Evolutionary conservation across 2,329 filamentous ascomycete species (phyloP).

Genomic region (Xenosphaeropsis pyriputrescens): DNA sequence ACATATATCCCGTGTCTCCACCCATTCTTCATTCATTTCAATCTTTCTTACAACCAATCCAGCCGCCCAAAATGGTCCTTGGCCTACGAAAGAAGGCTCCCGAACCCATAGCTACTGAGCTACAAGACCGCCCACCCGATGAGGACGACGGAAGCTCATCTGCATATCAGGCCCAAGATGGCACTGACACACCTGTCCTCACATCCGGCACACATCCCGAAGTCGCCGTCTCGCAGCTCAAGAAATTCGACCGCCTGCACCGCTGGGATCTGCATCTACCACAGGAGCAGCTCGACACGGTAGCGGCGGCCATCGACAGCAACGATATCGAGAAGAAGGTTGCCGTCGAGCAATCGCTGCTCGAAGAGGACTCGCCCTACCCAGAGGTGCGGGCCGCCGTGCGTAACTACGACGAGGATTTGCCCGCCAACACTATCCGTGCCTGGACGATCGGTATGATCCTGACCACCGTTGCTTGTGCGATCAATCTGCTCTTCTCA

Average conservation of each 20-base stretch:
- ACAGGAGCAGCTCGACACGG: conserved; percentile 4
- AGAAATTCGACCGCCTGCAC: neutral
- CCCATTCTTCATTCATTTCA: no score
- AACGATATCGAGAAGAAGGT: conserved; percentile 16
- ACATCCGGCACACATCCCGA: neutral
- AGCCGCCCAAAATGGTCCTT: no score
- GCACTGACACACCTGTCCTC: no score
- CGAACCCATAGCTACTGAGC: no score
- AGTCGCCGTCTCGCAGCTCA: neutral
- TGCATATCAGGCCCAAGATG: no score
- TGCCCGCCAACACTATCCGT: conserved; percentile 51
- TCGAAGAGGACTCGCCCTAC: conserved; percentile 44
- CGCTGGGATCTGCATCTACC: conserved; percentile 4
- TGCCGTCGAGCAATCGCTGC: conserved; percentile 22
- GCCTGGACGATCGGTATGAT: conserved; percentile 51
- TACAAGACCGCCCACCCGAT: no score
- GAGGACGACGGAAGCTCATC: no score
- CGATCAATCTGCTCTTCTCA: neutral
- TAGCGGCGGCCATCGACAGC: conserved; percentile 3
- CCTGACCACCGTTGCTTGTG: conserved; percentile 6
- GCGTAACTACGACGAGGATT: conserved; percentile 46
- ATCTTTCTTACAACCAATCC: no score
- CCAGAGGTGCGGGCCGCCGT: conserved; percentile 43
- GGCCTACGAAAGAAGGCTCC: no score
- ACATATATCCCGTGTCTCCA: no score